Base-by-base conservation (phyloP, 2,329 filamentous ascomycete species). In the Daldinia sp. region DNA sequence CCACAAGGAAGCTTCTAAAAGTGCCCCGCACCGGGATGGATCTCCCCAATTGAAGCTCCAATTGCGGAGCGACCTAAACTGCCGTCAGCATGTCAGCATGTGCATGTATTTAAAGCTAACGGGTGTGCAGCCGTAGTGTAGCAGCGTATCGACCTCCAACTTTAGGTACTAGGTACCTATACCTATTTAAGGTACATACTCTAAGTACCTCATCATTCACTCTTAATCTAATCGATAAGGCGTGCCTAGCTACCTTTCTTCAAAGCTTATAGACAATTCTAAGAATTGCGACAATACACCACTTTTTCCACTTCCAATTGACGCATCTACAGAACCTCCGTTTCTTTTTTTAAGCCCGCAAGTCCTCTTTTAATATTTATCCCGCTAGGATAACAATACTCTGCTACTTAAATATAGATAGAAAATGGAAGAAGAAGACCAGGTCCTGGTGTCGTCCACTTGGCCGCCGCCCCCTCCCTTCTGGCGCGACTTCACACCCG, bases 401-500 rank as follows among this genome's bases (percentile, higher is more conserved):
- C 13, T 39, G 5, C 35, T 39, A 12, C 13, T 15, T 15, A 39
- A 39, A 15, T 39, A 35, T 39, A 39, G 6, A 57, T 3, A 44
- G 48, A 44, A 44, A 4, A 78, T 78, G 77, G 76, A 76, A 37
- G 76, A 78, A 59, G 75, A 78, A 55, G 46, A 51, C 6, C 71
- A 74, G 55, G 58, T 63, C 18, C 71, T 84, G 53, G 80, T 86
- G 74, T 85, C 89, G 28, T 89, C 91, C 26, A 89, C 90, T 44
- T 97, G 94, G 78, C 95, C 96, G 26, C 89, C 92, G 59, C 96
- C 96, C 28, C 96, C 96, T 28, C 90, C 91, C 0, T 97, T 98
- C 82, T 98, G 93, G 90, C 90, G 91, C 73, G 87, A 92, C 78
- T 98, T 98, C 81, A 97, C 93, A 0, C 79, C 89, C 2, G 88